These are phyloP conservation scores for Staphylotrichum tortipilum DNA, from an alignment of 495 filamentous ascomycete genomes.

Conservation along the genomic window DNA sequence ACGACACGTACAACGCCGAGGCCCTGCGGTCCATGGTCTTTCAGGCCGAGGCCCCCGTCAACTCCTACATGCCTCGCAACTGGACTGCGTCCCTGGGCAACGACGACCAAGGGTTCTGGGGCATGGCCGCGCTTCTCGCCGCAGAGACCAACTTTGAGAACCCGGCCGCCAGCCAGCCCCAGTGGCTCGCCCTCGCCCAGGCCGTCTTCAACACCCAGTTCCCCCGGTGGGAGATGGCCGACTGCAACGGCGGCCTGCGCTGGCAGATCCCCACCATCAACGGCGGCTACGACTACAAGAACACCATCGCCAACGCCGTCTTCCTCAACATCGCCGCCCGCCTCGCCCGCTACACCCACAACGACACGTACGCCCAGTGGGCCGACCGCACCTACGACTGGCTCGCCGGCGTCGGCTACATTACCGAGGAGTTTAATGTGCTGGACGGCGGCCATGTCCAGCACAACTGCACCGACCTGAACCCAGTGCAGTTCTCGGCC, in stretches of 20 bases:
- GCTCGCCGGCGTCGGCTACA: conserved; percentile 44
- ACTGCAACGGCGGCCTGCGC: conserved; percentile 66
- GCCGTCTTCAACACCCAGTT: conserved; percentile 71
- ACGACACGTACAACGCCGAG: conserved; percentile 51
- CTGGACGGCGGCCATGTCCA: conserved; percentile 49
- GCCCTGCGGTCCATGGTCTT: conserved; percentile 46
- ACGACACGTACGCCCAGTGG: conserved; percentile 62
- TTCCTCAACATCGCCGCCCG: conserved; percentile 66
- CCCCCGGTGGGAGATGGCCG: conserved; percentile 50
- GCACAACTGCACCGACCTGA: conserved; percentile 42
- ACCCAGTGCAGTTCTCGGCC: conserved; percentile 56
- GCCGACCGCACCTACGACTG: conserved; percentile 63
- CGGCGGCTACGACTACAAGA: conserved; percentile 70
- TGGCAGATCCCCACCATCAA: conserved; percentile 79
- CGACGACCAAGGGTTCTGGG: conserved; percentile 65
- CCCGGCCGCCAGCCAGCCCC: conserved; percentile 48
- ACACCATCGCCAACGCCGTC: conserved; percentile 58
- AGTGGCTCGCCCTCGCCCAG: conserved; percentile 75
- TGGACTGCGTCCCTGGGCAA: conserved; percentile 56
- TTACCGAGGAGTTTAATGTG: conserved; percentile 42
- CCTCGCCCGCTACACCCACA: conserved; percentile 61
- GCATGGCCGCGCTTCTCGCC: conserved; percentile 58
- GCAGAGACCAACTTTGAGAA: conserved; percentile 56
- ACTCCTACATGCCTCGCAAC: conserved; percentile 55
- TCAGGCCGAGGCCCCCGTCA: conserved; percentile 46